Evolutionary conservation across 495 filamentous ascomycete species (phyloP).

Genomic region (Aspergillus baeticus): DNA sequence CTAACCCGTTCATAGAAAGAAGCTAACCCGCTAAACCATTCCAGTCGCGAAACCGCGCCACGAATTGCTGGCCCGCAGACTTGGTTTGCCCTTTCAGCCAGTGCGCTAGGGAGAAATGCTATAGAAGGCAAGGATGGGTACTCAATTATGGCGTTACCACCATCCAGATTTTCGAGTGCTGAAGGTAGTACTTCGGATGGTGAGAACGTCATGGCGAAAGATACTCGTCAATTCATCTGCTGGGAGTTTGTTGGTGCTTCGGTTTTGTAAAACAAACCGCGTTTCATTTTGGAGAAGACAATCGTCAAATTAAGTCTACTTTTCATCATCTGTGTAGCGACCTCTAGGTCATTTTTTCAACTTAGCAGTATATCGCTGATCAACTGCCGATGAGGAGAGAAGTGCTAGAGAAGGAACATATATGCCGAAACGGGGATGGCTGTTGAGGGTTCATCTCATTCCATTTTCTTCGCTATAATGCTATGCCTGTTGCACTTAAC

Average conservation of each 20-base stretch:
- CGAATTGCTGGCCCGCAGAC: conserved; percentile 7
- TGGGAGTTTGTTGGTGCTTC: conserved; percentile 43
- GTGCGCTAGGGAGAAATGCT: conserved; percentile 34
- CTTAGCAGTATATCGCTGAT: no score
- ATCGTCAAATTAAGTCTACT: no score
- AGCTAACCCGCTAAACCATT: no score
- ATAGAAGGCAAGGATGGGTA: conserved; percentile 47
- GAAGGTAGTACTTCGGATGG: neutral
- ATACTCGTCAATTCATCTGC: conserved; percentile 25
- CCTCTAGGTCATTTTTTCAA: no score
- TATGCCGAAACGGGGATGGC: no score
- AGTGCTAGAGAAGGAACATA: no score
- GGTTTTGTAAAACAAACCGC: conserved; percentile 1
- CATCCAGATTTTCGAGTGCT: neutral
- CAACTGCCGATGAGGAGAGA: no score
- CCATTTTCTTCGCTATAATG: no score
- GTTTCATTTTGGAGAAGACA: no score
- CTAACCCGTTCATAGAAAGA: neutral
- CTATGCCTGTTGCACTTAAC: no score
- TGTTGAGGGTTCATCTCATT: no score
- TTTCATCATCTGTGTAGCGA: no score
- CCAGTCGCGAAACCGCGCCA: conserved; percentile 19
- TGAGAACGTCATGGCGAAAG: neutral
- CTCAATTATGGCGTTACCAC: conserved; percentile 35
- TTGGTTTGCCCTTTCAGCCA: conserved; percentile 44